Base-by-base conservation (phyloP, 2,329 filamentous ascomycete species). In the Fusarium sp. region DNA sequence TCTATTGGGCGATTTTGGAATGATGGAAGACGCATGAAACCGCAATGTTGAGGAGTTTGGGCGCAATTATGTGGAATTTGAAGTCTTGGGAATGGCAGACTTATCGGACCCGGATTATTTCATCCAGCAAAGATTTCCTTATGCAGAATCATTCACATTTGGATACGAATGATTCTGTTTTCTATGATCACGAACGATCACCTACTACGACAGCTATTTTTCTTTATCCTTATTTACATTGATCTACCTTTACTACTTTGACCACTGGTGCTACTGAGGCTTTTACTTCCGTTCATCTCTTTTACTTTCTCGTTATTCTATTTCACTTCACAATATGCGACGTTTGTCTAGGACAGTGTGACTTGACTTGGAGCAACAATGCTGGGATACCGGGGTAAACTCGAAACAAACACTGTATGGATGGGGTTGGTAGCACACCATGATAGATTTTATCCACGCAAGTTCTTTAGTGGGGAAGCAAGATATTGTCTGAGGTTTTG, bases 41-140 rank as follows among this genome's bases (percentile, higher is more conserved):
- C 63, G 57, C 70, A 65, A 67, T 69, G 64, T 57, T 72, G 66
- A 40, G 78, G 78, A 79, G 78, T 79, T 78, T 28, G 56, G 77
- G 77, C 65, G 77, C 54, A 71, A 65, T 43, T 68, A 5, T 64
- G 44, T 50, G 23, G 43, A 42, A 63, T 68, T 52, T 35, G 18
- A 44, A 59, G 53, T 67, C 23, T 64, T 40, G 59, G 59, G 38
- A 57, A 56, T 42, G 28, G 11, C 53, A 50, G 19, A 56, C 61
- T 52, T 68, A 61, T 40, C 54, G 32, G 58, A 60, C 56, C 57
- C 42, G 56, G 50, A 52, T 46, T 60, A 50, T 72, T 60, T 56
- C 69, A 59, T 66, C 64, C 61, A 60, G 52, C 47, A 52, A 72
- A 61, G 61, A 66, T 50, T 57, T 59, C 56, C 43, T 57, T 62